Conservation (phyloP, 202 grass and related monocot species). For the Musa balbisiana region DNA sequence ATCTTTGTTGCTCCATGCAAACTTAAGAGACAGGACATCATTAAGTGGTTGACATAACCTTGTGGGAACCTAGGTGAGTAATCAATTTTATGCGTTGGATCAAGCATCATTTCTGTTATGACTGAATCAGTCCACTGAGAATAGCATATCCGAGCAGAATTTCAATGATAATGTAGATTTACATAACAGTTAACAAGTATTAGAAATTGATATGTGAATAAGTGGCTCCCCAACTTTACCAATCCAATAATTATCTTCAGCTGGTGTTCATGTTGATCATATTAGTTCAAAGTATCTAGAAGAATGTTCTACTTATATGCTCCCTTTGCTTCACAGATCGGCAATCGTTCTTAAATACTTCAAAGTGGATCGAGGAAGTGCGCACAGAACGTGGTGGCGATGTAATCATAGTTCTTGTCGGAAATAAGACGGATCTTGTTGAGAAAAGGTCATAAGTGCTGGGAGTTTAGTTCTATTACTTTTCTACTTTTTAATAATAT, state of each 20-base stretch:
- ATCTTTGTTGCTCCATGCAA: no score
- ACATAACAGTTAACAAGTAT: no score
- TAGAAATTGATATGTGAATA: no score
- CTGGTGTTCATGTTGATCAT: background rate
- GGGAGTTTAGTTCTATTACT: background rate
- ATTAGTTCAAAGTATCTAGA: background rate
- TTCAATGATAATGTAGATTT: no score
- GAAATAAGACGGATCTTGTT: conserved; percentile 63
- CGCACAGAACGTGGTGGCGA: conserved; percentile 51
- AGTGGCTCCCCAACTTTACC: background rate
- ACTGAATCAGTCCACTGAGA: no score
- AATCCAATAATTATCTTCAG: background rate
- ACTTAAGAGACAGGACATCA: no score
- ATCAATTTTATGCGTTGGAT: no score
- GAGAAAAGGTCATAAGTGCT: conserved; percentile 47
- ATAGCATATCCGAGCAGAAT: no score
- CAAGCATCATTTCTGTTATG: no score
- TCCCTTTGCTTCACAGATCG: conserved; percentile 30
- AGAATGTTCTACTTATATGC: conserved; percentile 8
- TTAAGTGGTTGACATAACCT: no score
- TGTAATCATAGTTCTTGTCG: conserved; percentile 60
- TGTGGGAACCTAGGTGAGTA: no score
- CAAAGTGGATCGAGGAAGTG: conserved; percentile 68
- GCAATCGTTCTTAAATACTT: conserved; percentile 51
- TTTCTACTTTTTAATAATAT: background rate